These are phyloP conservation scores for Cudoniella acicularis DNA, from an alignment of 495 filamentous ascomycete species.

Conservation along the genomic window DNA sequence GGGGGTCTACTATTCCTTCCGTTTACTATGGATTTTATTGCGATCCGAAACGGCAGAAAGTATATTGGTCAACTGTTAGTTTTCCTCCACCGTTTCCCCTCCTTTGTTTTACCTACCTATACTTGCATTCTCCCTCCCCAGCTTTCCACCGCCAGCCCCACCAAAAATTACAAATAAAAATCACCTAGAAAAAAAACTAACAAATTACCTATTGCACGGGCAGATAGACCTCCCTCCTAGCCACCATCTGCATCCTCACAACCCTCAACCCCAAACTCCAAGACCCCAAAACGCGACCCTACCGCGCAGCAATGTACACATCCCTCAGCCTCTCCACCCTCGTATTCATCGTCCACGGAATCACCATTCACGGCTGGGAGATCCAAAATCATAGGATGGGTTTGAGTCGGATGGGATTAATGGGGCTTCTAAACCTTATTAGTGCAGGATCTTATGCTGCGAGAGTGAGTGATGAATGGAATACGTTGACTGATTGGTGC, in stretches of 20 bases:
- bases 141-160: too few relatives aligned
- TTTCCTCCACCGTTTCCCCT: not conserved
- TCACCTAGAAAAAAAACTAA: not conserved
- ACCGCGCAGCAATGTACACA: conserved; percentile 85
- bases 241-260: conserved; percentile 63
- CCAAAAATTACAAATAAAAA: not conserved
- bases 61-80: conserved; percentile 37
- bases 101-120: not conserved
- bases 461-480: conserved; percentile 9
- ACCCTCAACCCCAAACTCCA: conserved; percentile 74
- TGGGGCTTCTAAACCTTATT: conserved; percentile 63
- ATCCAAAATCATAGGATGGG: conserved; percentile 73
- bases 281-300: conserved; percentile 72
- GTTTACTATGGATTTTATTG: conserved; percentile 51
- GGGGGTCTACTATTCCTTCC: conserved; percentile 47
- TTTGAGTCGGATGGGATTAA: conserved; percentile 74
- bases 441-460: conserved; percentile 74
- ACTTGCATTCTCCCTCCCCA: too few relatives aligned
- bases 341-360: conserved; percentile 50
- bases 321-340: conserved; percentile 77
- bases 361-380: conserved; percentile 55
- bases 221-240: conserved; percentile 26
- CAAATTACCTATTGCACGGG: not conserved
- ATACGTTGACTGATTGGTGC: not conserved
- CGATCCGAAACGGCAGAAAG: conserved; percentile 26